Conservation (phyloP, 2,329 filamentous ascomycete species). For the Fusarium siculi region DNA sequence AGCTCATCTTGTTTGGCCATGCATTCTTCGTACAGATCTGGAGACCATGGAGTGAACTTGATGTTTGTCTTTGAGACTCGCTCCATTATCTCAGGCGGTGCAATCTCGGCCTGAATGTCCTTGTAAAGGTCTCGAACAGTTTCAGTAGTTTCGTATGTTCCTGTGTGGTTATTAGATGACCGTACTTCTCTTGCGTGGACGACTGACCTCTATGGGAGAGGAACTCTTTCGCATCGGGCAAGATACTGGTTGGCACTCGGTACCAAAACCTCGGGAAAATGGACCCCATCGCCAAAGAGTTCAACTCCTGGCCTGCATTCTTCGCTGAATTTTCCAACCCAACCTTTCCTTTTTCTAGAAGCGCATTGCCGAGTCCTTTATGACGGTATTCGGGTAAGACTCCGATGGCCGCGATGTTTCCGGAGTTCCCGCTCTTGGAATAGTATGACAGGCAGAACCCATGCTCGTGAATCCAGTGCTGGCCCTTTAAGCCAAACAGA, state of each 20-base stretch:
- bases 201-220: slow-evolving; percentile 25
- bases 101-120: slow-evolving; percentile 18
- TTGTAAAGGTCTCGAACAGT: background rate
- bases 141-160: no score
- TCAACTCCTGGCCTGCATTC: background rate
- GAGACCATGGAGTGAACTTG: slow-evolving; percentile 37
- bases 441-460: slow-evolving; percentile 36
- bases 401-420: slow-evolving; percentile 32
- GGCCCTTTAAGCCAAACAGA: background rate
- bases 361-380: slow-evolving; percentile 29
- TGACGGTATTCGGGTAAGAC: slow-evolving; percentile 31
- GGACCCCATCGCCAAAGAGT: slow-evolving; percentile 35
- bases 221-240: slow-evolving; percentile 29
- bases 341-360: slow-evolving; percentile 18
- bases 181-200: accelerated
- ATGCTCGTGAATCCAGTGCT: slow-evolving; percentile 30
- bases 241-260: slow-evolving; percentile 16
- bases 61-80: slow-evolving; percentile 28
- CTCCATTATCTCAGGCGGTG: slow-evolving; percentile 28
- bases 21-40: slow-evolving; percentile 40
- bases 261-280: slow-evolving; percentile 38
- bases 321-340: background rate
- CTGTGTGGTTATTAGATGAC: accelerated
- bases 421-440: background rate
- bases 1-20: slow-evolving; percentile 32